Conservation (phyloP, 164 flowering plant genomes). For the Annona cherimola region DNA sequence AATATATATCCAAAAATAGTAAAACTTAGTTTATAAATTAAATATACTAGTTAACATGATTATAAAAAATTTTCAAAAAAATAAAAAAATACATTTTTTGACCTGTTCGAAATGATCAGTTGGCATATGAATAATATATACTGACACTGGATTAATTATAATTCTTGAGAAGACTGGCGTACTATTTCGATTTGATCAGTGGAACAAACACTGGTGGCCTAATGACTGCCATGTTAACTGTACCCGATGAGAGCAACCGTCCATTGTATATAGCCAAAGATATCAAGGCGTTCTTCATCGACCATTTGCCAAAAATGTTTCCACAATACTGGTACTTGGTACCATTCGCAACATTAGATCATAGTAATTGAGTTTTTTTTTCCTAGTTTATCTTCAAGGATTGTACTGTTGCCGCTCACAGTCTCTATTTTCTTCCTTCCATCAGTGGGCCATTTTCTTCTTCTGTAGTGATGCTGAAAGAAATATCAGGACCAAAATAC, state of each 20-base stretch:
- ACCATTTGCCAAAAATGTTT: conserved; percentile 32
- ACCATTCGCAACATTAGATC: too few relatives aligned
- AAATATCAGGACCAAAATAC: conserved; percentile 15
- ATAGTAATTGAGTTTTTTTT: not conserved
- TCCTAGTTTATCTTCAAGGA: too few relatives aligned
- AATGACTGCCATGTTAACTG: conserved; percentile 38
- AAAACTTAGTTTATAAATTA: too few relatives aligned
- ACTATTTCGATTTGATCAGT: conserved; percentile 39
- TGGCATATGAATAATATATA: too few relatives aligned
- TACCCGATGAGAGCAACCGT: conserved; percentile 28
- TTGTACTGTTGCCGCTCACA: not conserved
- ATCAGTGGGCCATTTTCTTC: conserved; percentile 7
- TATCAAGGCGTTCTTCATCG: conserved; percentile 23
- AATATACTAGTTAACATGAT: too few relatives aligned
- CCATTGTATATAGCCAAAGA: conserved; percentile 38
- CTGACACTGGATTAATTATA: too few relatives aligned
- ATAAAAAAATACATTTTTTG: too few relatives aligned
- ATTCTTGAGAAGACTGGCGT: conserved; percentile 34
- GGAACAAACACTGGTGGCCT: conserved; percentile 50
- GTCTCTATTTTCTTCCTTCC: not conserved
- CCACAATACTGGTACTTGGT: conserved; percentile 21
- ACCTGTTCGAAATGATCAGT: too few relatives aligned
- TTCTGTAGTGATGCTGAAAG: not conserved
- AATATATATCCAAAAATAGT: too few relatives aligned
- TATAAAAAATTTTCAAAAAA: too few relatives aligned